Evolutionary conservation across 345 rosid genomes (phyloP).

Genomic region (Linum trigynum): DNA sequence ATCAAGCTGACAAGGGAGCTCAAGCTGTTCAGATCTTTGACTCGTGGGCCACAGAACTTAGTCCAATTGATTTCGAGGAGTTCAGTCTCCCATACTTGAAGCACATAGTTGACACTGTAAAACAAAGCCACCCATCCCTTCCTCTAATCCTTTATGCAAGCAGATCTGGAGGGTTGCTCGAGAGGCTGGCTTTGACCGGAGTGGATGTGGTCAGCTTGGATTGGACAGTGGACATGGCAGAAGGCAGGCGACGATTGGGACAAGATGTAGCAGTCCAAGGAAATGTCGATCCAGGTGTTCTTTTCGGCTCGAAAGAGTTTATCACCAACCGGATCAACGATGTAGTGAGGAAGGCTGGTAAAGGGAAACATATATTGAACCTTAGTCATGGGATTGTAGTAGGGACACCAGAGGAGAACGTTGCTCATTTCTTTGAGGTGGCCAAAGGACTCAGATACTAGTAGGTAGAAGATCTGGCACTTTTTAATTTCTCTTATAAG

Average conservation of each 20-base stretch:
- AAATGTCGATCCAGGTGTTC: conserved; percentile 85
- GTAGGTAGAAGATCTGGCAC: neutral
- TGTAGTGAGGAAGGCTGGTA: conserved; percentile 85
- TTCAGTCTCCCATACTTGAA: conserved; percentile 87
- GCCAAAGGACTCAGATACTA: conserved; percentile 73
- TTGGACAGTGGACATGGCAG: conserved; percentile 98
- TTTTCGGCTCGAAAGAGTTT: conserved; percentile 83
- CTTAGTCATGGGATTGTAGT: conserved; percentile 92
- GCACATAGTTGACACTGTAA: conserved; percentile 76
- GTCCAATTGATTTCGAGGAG: conserved; percentile 89
- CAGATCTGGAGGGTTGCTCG: conserved; percentile 90
- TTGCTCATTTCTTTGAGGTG: conserved; percentile 88
- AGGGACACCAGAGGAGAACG: conserved; percentile 93
- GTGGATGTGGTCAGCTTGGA: conserved; percentile 97
- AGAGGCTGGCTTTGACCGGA: conserved; percentile 75
- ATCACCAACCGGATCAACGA: conserved; percentile 75
- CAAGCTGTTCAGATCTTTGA: conserved; percentile 98
- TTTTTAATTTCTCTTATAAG: too few relatives aligned
- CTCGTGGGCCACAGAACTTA: conserved; percentile 97
- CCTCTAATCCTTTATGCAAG: conserved; percentile 89
- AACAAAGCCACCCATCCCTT: conserved; percentile 74
- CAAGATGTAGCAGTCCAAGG: conserved; percentile 79
- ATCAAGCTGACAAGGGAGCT: conserved; percentile 82
- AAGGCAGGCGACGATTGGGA: conserved; percentile 82
- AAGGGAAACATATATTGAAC: conserved; percentile 74